Evolutionary conservation across 176 grass and related monocot species (phyloP), one percentile per base, ranked within the genome.

Genomic region (Phoenix dactylifera): DNA sequence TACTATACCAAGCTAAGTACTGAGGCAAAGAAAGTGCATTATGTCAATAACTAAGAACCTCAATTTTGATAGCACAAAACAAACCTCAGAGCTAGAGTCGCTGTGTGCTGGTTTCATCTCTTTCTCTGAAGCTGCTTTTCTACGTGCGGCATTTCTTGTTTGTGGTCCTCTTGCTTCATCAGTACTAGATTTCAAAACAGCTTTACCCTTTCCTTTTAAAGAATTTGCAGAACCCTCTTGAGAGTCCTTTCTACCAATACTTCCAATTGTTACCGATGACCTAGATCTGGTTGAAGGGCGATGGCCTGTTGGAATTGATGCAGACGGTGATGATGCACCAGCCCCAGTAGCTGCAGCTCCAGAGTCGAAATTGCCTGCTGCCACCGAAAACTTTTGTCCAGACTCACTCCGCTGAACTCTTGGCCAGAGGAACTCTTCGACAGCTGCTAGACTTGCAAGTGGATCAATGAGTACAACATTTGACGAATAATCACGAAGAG

Each of bases 381-480:
- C 58, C 2, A 50, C 62, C 7, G 63, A 51, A 60, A 81, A 70
- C 59, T 89, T 80, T 6, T 76, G 87, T 7, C 59, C 22, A 15
- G 85, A 63, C 22, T 95, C 89, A 22, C 58, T 80, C 17, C 85
- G 79, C 72, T 89, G 82, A 63, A 89, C 70, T 77, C 82, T 77
- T 50, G 85, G 85, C 89, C 89, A 95, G 61, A 95, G 79, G 55
- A 95, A 95, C 20, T 95, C 85, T 74, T 95, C 89, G 23, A 95
- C 85, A 7, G 82, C 82, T 60, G 82, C 82, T 30, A 95, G 76
- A 77, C 79, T 95, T 62, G 89, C 85, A 7, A 95, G 49, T 14
- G 89, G 85, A 54, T 95, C 85, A 35, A 95, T 95, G 55, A 95
- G 83, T 22, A 95, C 85, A 72, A 95, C 70, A 77, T 95, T 95